Evolutionary conservation across 306 rosid genomes (phyloP).

Genomic region (Vigna reflexopilosa): DNA sequence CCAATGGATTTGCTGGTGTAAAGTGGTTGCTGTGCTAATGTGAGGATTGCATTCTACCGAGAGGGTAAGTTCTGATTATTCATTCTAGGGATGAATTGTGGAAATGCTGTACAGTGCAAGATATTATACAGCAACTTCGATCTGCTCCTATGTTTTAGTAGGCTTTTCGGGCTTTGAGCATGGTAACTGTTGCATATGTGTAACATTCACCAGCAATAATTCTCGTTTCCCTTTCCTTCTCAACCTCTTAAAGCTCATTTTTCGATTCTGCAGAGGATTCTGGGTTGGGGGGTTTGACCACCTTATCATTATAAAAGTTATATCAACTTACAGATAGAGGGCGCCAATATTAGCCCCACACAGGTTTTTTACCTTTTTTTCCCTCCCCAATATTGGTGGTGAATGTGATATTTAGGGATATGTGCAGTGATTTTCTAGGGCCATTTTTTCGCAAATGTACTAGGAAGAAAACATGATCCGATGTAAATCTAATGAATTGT

Average conservation of each 20-base stretch:
- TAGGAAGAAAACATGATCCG: slow-evolving; percentile 36
- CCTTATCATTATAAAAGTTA: slow-evolving; percentile 29
- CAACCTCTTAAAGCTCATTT: slow-evolving; percentile 40
- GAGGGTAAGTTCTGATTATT: slow-evolving; percentile 43
- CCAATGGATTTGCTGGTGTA: slow-evolving; percentile 54
- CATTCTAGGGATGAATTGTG: slow-evolving; percentile 49
- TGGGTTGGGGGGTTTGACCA: slow-evolving; percentile 36
- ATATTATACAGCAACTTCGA: slow-evolving; percentile 50
- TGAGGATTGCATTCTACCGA: slow-evolving; percentile 37
- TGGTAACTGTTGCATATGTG: slow-evolving; percentile 64
- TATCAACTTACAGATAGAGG: slow-evolving; percentile 49
- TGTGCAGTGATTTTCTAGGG: slow-evolving; percentile 52
- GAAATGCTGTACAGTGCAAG: slow-evolving; percentile 60
- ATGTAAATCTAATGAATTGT: slow-evolving; percentile 54
- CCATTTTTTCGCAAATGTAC: slow-evolving; percentile 50
- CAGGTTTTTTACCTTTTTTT: slow-evolving; percentile 40
- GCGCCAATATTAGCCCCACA: slow-evolving; percentile 56
- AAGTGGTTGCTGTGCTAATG: slow-evolving; percentile 46
- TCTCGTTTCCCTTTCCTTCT: slow-evolving; percentile 50
- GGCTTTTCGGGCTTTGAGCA: slow-evolving; percentile 55
- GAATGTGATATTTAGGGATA: slow-evolving; percentile 53
- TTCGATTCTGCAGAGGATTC: slow-evolving; percentile 41
- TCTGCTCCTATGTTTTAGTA: slow-evolving; percentile 46
- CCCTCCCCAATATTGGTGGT: slow-evolving; percentile 40
- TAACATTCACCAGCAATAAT: slow-evolving; percentile 68